Conservation (phyloP, 768 basidiomycete species). For the Termitomyces sp. region DNA sequence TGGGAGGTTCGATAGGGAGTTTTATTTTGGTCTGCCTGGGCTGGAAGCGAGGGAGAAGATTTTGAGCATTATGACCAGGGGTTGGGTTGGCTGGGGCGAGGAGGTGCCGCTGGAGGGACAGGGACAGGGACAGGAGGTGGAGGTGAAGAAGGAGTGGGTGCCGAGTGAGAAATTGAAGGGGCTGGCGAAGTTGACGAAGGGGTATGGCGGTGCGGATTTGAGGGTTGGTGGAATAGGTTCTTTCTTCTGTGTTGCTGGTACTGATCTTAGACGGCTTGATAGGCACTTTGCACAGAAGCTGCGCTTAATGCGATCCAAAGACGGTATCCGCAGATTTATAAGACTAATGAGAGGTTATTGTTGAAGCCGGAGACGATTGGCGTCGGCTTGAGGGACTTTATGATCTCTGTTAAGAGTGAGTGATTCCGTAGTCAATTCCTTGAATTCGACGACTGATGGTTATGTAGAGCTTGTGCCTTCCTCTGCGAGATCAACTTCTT, state of each 20-base stretch:
- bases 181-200: slow-evolving; percentile 87
- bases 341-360: slow-evolving; percentile 78
- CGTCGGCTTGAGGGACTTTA: slow-evolving; percentile 87
- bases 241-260: background rate
- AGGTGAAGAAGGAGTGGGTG: slow-evolving; percentile 20
- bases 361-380: slow-evolving; percentile 83
- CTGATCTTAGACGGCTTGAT: background rate
- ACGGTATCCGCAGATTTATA: slow-evolving; percentile 96
- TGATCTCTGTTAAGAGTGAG: slow-evolving; percentile 93
- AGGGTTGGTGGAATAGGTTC: slow-evolving; percentile 35
- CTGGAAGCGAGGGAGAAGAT: slow-evolving; percentile 85
- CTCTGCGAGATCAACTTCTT: slow-evolving; percentile 86
- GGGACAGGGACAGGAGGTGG: slow-evolving; percentile 22
- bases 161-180: slow-evolving; percentile 34
- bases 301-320: slow-evolving; percentile 95
- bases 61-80: slow-evolving; percentile 81
- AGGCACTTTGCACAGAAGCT: slow-evolving; percentile 96
- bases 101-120: slow-evolving; percentile 19
- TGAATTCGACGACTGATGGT: background rate
- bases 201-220: slow-evolving; percentile 96
- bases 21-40: slow-evolving; percentile 92
- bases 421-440: background rate
- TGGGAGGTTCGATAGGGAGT: slow-evolving; percentile 95
- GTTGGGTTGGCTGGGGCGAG: slow-evolving; percentile 81
- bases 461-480: slow-evolving; percentile 85